Evolutionary conservation across 2,329 filamentous ascomycete species (phyloP).

Genomic region (Sporothrix euskadiensis): DNA sequence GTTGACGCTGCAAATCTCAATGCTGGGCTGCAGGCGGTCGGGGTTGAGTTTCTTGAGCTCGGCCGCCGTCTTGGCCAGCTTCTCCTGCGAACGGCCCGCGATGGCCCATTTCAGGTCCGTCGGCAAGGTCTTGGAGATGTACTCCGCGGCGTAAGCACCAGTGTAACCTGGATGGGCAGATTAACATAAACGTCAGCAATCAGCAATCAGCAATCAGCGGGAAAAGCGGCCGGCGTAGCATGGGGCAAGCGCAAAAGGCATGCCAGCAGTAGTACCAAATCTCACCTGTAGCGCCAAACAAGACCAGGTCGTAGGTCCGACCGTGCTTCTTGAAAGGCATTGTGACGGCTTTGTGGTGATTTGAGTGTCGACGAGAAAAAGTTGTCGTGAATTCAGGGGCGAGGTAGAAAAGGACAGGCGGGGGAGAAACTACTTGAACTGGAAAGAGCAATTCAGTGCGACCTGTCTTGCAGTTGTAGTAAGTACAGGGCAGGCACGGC

Average conservation of each 20-base stretch:
- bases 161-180: conserved; percentile 69
- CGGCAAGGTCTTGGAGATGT: conserved; percentile 69
- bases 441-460: not conserved
- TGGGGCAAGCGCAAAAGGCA: too few relatives aligned
- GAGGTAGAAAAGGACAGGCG: not conserved
- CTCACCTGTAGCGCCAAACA: conserved; percentile 60
- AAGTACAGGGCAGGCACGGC: not conserved
- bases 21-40: conserved; percentile 67
- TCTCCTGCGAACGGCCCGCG: conserved; percentile 75
- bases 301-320: conserved; percentile 58
- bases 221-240: not conserved
- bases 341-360: not conserved
- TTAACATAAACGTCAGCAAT: not conserved
- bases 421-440: not conserved
- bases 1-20: conserved; percentile 55
- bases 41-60: conserved; percentile 67
- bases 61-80: conserved; percentile 68
- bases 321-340: conserved; percentile 43
- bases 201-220: not conserved
- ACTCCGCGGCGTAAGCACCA: conserved; percentile 72
- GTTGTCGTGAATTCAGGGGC: not conserved
- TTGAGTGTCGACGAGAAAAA: not conserved
- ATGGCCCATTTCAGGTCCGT: conserved; percentile 85
- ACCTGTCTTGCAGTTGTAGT: not conserved
- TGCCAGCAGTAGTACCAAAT: conserved; percentile 11